Base-by-base conservation (phyloP, 1,139 yeast genomes). In the Debaryomyces sp. region DNA sequence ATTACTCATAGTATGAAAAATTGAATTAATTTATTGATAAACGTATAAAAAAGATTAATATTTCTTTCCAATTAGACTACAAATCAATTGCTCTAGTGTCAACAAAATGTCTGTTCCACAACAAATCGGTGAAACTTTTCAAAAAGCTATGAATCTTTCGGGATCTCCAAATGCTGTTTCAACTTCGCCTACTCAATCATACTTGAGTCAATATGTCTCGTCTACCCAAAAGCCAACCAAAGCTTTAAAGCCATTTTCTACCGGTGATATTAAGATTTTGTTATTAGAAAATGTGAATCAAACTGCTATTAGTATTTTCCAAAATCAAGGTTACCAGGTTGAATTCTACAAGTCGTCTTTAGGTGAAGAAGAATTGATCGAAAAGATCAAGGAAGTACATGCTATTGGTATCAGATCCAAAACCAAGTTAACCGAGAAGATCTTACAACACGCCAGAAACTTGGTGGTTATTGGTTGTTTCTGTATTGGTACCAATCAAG, bases 401-500 rank as follows among this genome's bases (percentile, higher is more conserved):
- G 99, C 97, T 54, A 85, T 94, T 66, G 99, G 99, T 73, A 92
- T 94, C 64, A 89, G 99, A 77, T 92, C 98, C 53, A 94, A 95
- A 77, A 94, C 99, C 49, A 88, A 85, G 69, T 79, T 94, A 63
- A 89, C 94, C 35, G 87, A 82, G 59, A 85, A 83, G 53, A 82
- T 94, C 34, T 78, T 94, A 61, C 79, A 82, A 56, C 89, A 88
- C 59, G 99, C 99, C 48, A 87, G 85, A 67, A 89, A 94, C 74
- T 80, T 94, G 70, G 90, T 89, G 30, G 92, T 84, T 40, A 78
- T 95, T 71, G 99, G 99, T 50, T 94, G 99, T 77, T 94, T 94
- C 87, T 94, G 99, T 79, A 94, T 94, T 62, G 99, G 99, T 64
- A 95, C 99, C 50, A 94, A 94, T 75, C 99, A 94, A 76, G 99